These are phyloP conservation scores for Angomonas ambiguus DNA, from an alignment of 208 protist genomes.

Conservation along the genomic window DNA sequence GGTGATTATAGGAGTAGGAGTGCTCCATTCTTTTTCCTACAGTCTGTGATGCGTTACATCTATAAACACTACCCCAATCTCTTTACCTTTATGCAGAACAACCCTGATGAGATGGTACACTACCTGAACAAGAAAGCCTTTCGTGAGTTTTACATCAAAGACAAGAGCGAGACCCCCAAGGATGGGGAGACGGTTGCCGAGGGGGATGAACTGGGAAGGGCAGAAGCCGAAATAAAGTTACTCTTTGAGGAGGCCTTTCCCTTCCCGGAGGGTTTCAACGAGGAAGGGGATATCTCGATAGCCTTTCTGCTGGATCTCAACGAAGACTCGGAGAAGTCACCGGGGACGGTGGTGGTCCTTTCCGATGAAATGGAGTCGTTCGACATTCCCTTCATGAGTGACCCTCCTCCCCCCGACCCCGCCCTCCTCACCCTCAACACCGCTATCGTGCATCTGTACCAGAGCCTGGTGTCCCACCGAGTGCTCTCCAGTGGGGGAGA, in stretches of 20 bases:
- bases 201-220: background rate
- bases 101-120: slow-evolving; percentile 38
- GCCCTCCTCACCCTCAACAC: slow-evolving; percentile 1
- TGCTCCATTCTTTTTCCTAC: slow-evolving; percentile 31
- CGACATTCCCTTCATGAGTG: background rate
- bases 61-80: slow-evolving; percentile 30
- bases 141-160: background rate
- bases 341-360: background rate
- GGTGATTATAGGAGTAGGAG: slow-evolving; percentile 29
- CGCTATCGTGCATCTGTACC: background rate
- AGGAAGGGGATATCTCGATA: background rate
- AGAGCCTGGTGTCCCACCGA: background rate
- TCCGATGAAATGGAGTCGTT: background rate
- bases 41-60: slow-evolving; percentile 42
- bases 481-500: background rate
- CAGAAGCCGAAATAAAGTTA: background rate
- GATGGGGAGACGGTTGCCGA: background rate
- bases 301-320: slow-evolving; percentile 10
- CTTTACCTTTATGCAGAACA: slow-evolving; percentile 47
- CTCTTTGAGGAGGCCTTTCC: background rate
- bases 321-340: background rate
- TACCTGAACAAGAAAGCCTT: background rate
- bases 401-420: background rate
- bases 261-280: background rate
- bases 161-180: background rate